A percentile compares a stretch with the other conserved stretches of the same genome.
Evolutionary conservation across 139 green algal species (phyloP).

Genomic region (Chlorella sp.): DNA sequence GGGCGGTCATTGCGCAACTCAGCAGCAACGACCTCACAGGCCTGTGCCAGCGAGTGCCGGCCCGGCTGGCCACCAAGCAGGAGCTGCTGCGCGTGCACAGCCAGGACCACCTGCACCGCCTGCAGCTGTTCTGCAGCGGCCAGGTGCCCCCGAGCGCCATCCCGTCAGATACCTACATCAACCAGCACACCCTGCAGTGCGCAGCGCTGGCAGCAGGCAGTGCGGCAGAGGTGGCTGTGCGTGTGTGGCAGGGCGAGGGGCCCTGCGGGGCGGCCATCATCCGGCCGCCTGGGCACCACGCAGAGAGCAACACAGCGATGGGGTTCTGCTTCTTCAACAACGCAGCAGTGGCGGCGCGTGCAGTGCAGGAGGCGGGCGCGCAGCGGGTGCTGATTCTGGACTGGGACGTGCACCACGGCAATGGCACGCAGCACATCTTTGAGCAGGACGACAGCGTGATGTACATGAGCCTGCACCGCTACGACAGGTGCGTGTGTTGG

Average conservation of each 20-base stretch:
- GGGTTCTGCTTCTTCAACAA: slow-evolving; percentile 92
- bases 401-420: slow-evolving; percentile 82
- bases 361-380: slow-evolving; percentile 31
- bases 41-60: background rate
- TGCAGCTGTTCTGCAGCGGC: background rate
- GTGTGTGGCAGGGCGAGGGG: slow-evolving; percentile 34
- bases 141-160: background rate
- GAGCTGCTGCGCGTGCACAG: background rate
- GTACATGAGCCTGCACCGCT: slow-evolving; percentile 70
- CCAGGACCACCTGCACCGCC: background rate
- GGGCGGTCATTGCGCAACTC: slow-evolving; percentile 60
- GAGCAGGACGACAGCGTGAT: slow-evolving; percentile 56
- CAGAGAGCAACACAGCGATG: slow-evolving; percentile 59
- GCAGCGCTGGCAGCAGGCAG: slow-evolving; percentile 59
- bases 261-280: slow-evolving; percentile 40
- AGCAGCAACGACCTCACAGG: slow-evolving; percentile 11
- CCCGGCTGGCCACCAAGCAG: background rate
- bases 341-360: slow-evolving; percentile 48
- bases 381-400: slow-evolving; percentile 66
- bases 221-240: slow-evolving; percentile 46
- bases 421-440: slow-evolving; percentile 71
- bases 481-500: slow-evolving; percentile 26
- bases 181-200: slow-evolving; percentile 50
- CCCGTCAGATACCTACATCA: slow-evolving; percentile 60
- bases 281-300: slow-evolving; percentile 63